Base-by-base conservation (phyloP, 83 land plant species). In the Picea abies region DNA sequence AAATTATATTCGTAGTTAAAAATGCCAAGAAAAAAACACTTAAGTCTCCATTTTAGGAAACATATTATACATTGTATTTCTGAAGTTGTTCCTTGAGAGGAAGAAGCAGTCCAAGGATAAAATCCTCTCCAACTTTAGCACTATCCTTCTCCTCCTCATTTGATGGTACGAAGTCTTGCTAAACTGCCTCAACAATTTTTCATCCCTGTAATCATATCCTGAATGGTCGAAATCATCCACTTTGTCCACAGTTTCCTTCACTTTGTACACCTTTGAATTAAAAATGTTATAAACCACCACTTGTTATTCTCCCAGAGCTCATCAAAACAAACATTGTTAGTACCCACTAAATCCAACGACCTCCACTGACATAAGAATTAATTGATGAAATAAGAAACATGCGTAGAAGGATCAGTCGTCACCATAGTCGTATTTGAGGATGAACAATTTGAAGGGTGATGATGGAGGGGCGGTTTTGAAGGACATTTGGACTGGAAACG, bases 31-130 rank as follows among this genome's bases (percentile, higher is more conserved):
- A 10, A 49, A 8, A 9, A 2, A 29, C 29, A 29, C 29, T 29
- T 29, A 29, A 29, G 29, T 29, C 29, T 29, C 11, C 52, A 49
- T 49, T 49, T 49, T 49, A 49, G 52, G 52, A 49, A 49, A 49
- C 8, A 10, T 9, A 49, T 49, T 10, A 35, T 69, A 93, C 95
- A 91, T 93, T 91, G 56, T 93, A 90, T 62, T 76, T 84, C 79
- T 93, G 92, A 63, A 91, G 83, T 68, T 91, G 89, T 19, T 91
- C 87, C 72, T 93, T 93, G 79, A 73, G 77, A 25, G 77, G 60
- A 47, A 73, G 77, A 73, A 73, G 77, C 44, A 69, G 81, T 20
- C 73, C 84, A 5, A 75, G 56, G 26, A 60, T 67, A 22, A 58
- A 76, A 37, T 70, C 79, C 56, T 25, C 44, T 15, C 41, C 63